Base-by-base conservation (phyloP, 768 basidiomycete species). In the Rhizopogon salebrosus region DNA sequence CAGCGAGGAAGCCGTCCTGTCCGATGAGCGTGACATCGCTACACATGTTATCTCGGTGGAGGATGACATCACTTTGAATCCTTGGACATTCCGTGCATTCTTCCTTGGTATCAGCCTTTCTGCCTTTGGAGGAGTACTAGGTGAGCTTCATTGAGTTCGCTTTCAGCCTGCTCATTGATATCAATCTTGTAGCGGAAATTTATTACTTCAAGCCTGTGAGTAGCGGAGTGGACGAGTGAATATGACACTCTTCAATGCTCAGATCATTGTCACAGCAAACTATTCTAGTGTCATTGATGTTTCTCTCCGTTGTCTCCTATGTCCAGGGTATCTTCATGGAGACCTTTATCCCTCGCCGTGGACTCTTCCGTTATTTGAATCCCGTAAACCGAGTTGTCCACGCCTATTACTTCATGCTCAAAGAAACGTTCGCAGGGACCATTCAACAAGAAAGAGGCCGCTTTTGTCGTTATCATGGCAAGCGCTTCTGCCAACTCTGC, bases 401-500 rank as follows among this genome's bases (percentile, higher is more conserved):
- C n/a, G 20, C 27, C 16, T 10, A 6, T 0, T 1, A 22, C n/a
- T 8, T n/a, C 6, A 18, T 3, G 50, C 48, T 26, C 59, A 46
- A 48, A 46, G 56, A 20, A 54, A 23, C 16, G 7, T 39, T 38
- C 20, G n/a, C n/a, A 80, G 79, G 72, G 76, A 23, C 77, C 80
- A 3, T 82, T 80, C 65, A 81, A 82, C 62, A 81, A 78, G 63
- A 82, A 81, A 52, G 80, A 83, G 60, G 78, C 79, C 61, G 77
- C 79, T 0, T 79, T 82, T 56, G 76, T 82, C 31, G 72, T 82
- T 9, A 79, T 82, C 52, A 82, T 82, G 80, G 60, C 80, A 20
- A 73, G 75, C 53, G 78, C 80, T 3, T 79, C 80, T 3, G 75
- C 80, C 14, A 79, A 75, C 41, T 73, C 76, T 0, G 79, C 80